Base-by-base conservation (phyloP, 2,329 filamentous ascomycete species). In the Rosellinia necatrix region DNA sequence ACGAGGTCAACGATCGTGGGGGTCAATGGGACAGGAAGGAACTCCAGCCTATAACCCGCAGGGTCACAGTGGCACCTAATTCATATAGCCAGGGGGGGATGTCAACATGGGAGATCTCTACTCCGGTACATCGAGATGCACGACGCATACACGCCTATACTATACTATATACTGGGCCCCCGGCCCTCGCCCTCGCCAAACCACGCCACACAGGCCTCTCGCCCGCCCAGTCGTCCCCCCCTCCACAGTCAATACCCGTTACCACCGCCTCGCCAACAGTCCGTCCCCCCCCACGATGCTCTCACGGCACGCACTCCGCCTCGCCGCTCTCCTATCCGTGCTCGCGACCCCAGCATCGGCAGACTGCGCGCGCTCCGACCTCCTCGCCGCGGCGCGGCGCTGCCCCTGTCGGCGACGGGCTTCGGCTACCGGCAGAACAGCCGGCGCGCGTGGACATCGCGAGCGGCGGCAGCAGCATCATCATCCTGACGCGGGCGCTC, bases 401-500 rank as follows among this genome's bases (percentile, higher is more conserved):
- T 71, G 27, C 49, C 49, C 32, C 55, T 70, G 3, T 63, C 66
- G 12, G 35, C 40, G 10, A 56, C 60, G 30, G 66, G 67, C 58
- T 69, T 69, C 43, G 66, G 65, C 4, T 70, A 69, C 49, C 62
- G 61, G 43, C 48, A 66, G 53, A 71, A 71, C 55, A 71, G 69
- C 59, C 58, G 64, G 35, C 61, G 49, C 6, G 49, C 57, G n/a
- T n/a, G 1, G 62, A 68, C 42, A 60, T 69, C 50, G 50, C 46
- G 40, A 64, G 62, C 1, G 64, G 67, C 7, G 55, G n/a, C n/a
- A n/a, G n/a, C n/a, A n/a, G n/a, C n/a, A n/a, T n/a, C n/a, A n/a
- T n/a, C n/a, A n/a, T 66, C 9, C 57, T 69, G 3, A 66, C 54
- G 40, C 63, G 65, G 13, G 53, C 66, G n/a, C 47, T 68, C 7